These are phyloP conservation scores for Scleroderma bovista DNA, from an alignment of 768 basidiomycete genomes.

Conservation along the genomic window DNA sequence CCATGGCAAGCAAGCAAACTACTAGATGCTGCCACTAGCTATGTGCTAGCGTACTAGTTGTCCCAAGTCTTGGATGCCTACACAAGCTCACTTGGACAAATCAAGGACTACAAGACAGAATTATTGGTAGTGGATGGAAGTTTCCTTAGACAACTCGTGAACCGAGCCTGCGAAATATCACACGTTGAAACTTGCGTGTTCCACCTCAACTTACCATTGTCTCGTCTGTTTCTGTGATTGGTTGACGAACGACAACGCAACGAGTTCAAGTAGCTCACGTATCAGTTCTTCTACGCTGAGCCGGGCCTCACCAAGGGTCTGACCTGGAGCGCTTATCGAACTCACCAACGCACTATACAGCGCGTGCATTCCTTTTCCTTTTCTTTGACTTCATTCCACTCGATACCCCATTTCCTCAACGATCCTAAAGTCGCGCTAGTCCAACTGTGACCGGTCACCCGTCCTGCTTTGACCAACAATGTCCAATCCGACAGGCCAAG, in stretches of 20 bases:
- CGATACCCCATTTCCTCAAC: conserved; percentile 24
- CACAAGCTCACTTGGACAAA: no score
- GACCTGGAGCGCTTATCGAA: conserved; percentile 31
- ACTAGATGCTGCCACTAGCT: no score
- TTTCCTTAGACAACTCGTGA: background rate
- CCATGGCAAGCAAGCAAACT: no score
- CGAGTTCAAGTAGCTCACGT: conserved; percentile 22
- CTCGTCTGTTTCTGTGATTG: conserved; percentile 27
- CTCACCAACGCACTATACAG: conserved; percentile 27
- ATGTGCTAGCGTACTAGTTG: no score
- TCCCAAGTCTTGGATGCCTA: no score
- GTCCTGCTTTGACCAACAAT: conserved; percentile 25
- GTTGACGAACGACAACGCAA: conserved; percentile 30
- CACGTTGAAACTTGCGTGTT: conserved; percentile 12
- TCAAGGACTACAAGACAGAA: no score
- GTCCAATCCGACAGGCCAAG: conserved; percentile 48
- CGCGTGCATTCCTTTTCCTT: conserved; percentile 36
- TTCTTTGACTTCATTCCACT: conserved; percentile 25
- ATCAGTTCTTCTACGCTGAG: conserved; percentile 21
- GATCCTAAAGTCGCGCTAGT: conserved; percentile 3
- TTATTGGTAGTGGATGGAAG: no score
- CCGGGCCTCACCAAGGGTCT: conserved; percentile 24
- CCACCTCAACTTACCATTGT: conserved; percentile 6
- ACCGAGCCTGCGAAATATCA: conserved; percentile 26
- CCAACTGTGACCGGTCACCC: conserved; percentile 9